These are phyloP conservation scores for Podaxis sp. DNA, from an alignment of 768 basidiomycete species.

Conservation along the genomic window DNA sequence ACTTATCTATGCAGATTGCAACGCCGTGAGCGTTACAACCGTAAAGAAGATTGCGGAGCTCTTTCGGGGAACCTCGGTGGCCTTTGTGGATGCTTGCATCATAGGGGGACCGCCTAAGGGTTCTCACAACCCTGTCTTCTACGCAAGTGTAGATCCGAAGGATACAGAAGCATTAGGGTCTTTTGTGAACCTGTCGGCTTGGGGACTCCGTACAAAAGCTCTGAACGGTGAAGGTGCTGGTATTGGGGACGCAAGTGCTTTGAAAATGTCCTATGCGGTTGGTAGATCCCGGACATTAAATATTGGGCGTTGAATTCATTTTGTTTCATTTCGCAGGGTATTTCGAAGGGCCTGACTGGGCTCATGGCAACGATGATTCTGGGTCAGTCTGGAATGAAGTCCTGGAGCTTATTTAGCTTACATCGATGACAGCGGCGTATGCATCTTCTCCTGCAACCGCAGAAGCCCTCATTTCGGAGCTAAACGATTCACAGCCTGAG, in stretches of 20 bases:
- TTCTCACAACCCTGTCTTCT: slow-evolving; percentile 52
- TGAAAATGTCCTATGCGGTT: slow-evolving; percentile 68
- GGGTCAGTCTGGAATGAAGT: slow-evolving; percentile 30
- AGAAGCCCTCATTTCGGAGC: slow-evolving; percentile 51
- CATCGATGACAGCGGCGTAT: slow-evolving; percentile 42
- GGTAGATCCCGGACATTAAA: slow-evolving; percentile 21
- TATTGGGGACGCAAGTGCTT: slow-evolving; percentile 57
- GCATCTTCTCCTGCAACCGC: slow-evolving; percentile 61
- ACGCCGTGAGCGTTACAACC: slow-evolving; percentile 55
- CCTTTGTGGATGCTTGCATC: slow-evolving; percentile 57
- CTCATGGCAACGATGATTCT: slow-evolving; percentile 57
- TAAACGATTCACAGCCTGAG: slow-evolving; percentile 44
- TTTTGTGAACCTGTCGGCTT: slow-evolving; percentile 40
- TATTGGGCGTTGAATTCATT: background rate
- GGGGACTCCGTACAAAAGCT: slow-evolving; percentile 45
- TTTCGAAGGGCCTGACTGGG: slow-evolving; percentile 54
- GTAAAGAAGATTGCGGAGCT: slow-evolving; percentile 46
- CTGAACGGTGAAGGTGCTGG: slow-evolving; percentile 47
- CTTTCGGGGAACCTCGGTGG: slow-evolving; percentile 35
- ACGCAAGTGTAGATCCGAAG: slow-evolving; percentile 47
- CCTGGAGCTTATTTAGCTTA: background rate
- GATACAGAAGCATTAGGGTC: slow-evolving; percentile 30
- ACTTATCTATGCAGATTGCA: slow-evolving; percentile 53
- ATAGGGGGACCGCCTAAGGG: slow-evolving; percentile 55
- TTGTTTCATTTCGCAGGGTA: slow-evolving; percentile 37